Conservation (phyloP, 345 rosid genomes). For the Ailanthus altissimus region DNA sequence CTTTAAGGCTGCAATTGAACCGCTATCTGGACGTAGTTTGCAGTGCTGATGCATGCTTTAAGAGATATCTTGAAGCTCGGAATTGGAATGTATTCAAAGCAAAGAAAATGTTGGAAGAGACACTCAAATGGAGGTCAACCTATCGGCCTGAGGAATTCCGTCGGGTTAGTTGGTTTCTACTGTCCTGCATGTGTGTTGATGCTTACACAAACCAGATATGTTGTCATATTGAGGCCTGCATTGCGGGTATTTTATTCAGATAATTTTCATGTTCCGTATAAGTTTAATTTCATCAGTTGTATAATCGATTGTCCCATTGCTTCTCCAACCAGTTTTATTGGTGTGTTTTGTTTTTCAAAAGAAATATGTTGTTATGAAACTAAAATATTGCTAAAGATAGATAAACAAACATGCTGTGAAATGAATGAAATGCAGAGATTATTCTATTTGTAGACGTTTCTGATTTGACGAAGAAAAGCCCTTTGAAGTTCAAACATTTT, state of each 20-base stretch:
- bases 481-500: background rate
- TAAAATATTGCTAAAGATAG: too few relatives aligned
- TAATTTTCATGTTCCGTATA: background rate
- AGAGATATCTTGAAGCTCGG: constrained; percentile 88
- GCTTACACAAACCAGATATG: constrained; percentile 18
- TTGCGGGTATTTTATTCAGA: constrained; percentile 57
- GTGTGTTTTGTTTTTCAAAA: too few relatives aligned
- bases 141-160: constrained; percentile 82
- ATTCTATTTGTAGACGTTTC: background rate
- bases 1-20: constrained; percentile 58
- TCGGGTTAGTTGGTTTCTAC: constrained; percentile 55
- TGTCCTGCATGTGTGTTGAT: constrained; percentile 1
- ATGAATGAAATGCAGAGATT: too few relatives aligned
- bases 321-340: too few relatives aligned
- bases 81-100: constrained; percentile 78
- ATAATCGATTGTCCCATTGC: constrained; percentile 13
- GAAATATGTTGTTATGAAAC: too few relatives aligned
- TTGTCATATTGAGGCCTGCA: constrained; percentile 88
- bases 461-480: background rate
- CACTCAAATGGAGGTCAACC: constrained; percentile 76
- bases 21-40: constrained; percentile 51
- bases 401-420: too few relatives aligned
- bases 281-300: constrained; percentile 10
- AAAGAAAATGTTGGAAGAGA: constrained; percentile 79
- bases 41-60: constrained; percentile 72